Evolutionary conservation across 2,329 filamentous ascomycete genomes (phyloP).

Genomic region (Botryosphaeria dothidea): DNA sequence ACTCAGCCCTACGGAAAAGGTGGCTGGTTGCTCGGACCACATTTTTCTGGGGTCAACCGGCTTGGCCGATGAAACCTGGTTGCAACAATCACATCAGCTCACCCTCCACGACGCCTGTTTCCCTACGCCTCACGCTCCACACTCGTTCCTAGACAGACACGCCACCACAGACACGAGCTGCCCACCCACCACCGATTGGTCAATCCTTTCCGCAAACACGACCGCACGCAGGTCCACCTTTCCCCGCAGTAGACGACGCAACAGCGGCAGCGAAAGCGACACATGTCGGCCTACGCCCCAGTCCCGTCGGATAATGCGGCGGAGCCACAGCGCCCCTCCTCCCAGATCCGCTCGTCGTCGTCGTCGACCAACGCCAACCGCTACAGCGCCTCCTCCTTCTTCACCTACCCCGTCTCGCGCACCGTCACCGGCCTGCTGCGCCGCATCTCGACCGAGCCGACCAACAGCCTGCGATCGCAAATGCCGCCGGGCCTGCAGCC

Average conservation of each 20-base stretch:
- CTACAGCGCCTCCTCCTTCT: constrained; percentile 41
- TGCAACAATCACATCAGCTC: constrained; percentile 3
- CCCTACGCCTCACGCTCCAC: neutral
- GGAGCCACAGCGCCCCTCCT: constrained; percentile 9
- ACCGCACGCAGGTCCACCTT: neutral
- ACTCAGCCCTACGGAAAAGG: constrained; percentile 4
- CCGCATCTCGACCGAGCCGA: constrained; percentile 47
- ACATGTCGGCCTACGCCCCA: constrained; percentile 16
- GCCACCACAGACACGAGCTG: neutral
- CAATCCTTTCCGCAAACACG: neutral
- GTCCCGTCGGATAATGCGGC: neutral
- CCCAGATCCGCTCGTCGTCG: neutral
- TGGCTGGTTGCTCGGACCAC: constrained; percentile 10
- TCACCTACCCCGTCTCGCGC: constrained; percentile 52
- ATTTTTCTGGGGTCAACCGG: constrained; percentile 3
- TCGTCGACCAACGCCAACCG: constrained; percentile 17
- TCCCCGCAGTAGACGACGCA: neutral
- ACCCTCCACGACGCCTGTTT: neutral
- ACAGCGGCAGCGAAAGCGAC: neutral
- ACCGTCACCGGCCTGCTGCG: constrained; percentile 49
- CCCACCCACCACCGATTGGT: constrained; percentile 3
- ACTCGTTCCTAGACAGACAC: neutral
- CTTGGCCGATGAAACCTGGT: constrained; percentile 11
- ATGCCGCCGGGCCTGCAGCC: neutral
- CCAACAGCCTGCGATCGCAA: constrained; percentile 17